These are phyloP conservation scores for Pyropia haitanensis DNA, from an alignment of 23 red algal genomes.

Conservation along the genomic window DNA sequence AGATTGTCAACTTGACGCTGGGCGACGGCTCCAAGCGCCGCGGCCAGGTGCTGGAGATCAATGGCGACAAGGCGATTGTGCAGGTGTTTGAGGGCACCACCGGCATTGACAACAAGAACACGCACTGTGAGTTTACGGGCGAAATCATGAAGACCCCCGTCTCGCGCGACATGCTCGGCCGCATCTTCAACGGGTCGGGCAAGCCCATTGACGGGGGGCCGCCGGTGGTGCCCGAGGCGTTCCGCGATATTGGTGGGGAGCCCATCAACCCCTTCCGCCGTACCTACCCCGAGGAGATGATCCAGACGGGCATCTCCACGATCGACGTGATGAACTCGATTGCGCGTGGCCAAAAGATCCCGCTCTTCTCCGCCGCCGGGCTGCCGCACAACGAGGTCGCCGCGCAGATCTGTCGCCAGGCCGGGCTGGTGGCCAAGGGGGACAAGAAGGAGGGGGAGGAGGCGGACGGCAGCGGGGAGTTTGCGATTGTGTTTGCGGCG, in stretches of 20 bases:
- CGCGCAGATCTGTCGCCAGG: conserved; percentile 97
- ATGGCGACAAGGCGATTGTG: conserved; percentile 89
- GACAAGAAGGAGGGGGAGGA: not conserved
- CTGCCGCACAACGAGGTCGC: conserved; percentile 96
- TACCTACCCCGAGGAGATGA: conserved; percentile 96
- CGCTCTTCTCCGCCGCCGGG: conserved; percentile 82
- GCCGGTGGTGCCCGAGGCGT: conserved; percentile 80
- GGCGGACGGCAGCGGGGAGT: conserved; percentile 34
- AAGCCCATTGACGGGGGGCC: conserved; percentile 96
- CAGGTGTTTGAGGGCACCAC: conserved; percentile 99
- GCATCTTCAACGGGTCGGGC: conserved; percentile 95
- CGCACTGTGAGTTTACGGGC: conserved; percentile 84
- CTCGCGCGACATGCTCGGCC: conserved; percentile 91
- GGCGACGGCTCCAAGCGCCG: conserved; percentile 83
- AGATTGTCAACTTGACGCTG: conserved; percentile 92
- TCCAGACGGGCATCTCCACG: conserved; percentile 98
- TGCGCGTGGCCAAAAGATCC: conserved; percentile 98
- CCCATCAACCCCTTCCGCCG: conserved; percentile 87
- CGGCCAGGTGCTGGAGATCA: conserved; percentile 93
- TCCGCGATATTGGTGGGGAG: conserved; percentile 76
- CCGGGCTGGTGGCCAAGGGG: conserved; percentile 44
- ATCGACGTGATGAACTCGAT: conserved; percentile 99
- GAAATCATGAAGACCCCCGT: conserved; percentile 89
- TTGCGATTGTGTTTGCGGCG: conserved; percentile 99
- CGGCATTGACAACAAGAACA: conserved; percentile 90